A percentile compares a stretch with the other conserved stretches of the same genome.
Conservation (phyloP, 495 filamentous ascomycete genomes). For the Acidiella bohemica region DNA sequence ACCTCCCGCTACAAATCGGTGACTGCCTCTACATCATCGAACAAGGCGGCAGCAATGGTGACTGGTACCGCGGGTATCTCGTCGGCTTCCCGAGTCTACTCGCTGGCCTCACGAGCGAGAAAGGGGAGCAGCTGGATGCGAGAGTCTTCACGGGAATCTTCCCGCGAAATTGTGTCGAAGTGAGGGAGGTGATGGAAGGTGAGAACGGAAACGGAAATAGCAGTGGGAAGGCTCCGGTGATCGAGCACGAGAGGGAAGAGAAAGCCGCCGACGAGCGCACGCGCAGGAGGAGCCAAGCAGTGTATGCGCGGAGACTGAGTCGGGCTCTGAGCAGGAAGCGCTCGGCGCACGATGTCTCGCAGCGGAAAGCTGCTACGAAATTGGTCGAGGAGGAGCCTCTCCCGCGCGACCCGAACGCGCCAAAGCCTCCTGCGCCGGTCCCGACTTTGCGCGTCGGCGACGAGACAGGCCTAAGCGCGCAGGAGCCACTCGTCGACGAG, state of each 20-base stretch:
- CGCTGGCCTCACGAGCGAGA: slow-evolving; percentile 79
- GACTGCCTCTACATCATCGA: slow-evolving; percentile 99
- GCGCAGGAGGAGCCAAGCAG: slow-evolving; percentile 18
- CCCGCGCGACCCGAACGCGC: slow-evolving; percentile 45
- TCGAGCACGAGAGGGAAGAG: slow-evolving; percentile 2
- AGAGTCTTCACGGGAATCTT: slow-evolving; percentile 96
- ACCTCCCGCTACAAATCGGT: slow-evolving; percentile 92
- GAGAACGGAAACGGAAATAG: slow-evolving; percentile 13
- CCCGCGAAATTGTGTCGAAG: slow-evolving; percentile 80
- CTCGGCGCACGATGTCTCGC: slow-evolving; percentile 13
- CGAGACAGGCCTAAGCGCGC: slow-evolving; percentile 74
- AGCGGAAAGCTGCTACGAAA: slow-evolving; percentile 2
- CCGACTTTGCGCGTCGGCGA: slow-evolving; percentile 96
- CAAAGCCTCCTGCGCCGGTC: slow-evolving; percentile 79
- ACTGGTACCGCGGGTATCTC: slow-evolving; percentile 92
- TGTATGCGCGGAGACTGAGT: slow-evolving; percentile 14
- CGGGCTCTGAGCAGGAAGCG: slow-evolving; percentile 13
- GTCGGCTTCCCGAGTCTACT: slow-evolving; percentile 86
- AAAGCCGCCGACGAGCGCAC: too few relatives aligned
- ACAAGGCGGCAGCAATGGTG: slow-evolving; percentile 67
- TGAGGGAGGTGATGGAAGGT: slow-evolving; percentile 37
- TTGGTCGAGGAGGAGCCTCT: slow-evolving; percentile 11
- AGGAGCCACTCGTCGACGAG: slow-evolving; percentile 91
- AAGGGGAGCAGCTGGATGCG: slow-evolving; percentile 85
- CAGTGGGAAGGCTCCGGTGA: neutral